Conservation (phyloP, 495 filamentous ascomycete genomes). For the Ascobolus immersus region DNA sequence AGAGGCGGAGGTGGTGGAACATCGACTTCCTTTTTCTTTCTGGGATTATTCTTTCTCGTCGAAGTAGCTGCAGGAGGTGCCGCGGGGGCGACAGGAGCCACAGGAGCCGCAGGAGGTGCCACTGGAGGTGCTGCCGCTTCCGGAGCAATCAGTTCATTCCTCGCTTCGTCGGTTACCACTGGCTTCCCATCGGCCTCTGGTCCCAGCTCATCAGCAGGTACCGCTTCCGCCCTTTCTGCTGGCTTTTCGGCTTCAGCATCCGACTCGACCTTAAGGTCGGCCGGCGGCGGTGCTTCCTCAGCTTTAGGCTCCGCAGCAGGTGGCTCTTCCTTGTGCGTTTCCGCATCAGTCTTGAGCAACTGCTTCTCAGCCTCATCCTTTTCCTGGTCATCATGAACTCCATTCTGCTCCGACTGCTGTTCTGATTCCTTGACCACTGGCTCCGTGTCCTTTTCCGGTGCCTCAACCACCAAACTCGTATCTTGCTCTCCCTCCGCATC, state of each 20-base stretch:
- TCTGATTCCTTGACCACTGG: slow-evolving; percentile 16
- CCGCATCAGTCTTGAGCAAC: slow-evolving; percentile 3
- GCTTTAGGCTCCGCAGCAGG: not conserved
- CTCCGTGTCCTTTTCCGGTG: slow-evolving; percentile 1
- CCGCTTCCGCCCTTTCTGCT: not conserved
- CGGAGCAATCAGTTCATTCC: not conserved
- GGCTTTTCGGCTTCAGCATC: not conserved
- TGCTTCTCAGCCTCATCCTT: slow-evolving; percentile 8
- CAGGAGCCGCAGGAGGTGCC: no score
- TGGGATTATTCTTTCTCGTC: no score
- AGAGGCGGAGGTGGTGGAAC: no score
- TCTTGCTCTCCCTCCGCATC: slow-evolving; percentile 33
- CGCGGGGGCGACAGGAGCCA: no score
- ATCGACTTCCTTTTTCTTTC: no score
- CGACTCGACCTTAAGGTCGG: not conserved
- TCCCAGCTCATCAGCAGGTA: not conserved
- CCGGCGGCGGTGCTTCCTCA: not conserved
- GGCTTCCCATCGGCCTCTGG: not conserved
- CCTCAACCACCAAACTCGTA: no score
- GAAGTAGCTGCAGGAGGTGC: no score
- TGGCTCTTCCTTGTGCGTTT: slow-evolving; percentile 3
- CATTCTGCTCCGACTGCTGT: slow-evolving; percentile 8
- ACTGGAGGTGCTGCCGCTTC: not conserved
- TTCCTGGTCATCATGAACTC: slow-evolving; percentile 6
- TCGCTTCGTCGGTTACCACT: no score